Percentiles rank a stretch among this genome's conserved stretches.
These are phyloP conservation scores for Leucaena leucocephala DNA, from an alignment of 306 rosid genomes.

Conservation along the genomic window DNA sequence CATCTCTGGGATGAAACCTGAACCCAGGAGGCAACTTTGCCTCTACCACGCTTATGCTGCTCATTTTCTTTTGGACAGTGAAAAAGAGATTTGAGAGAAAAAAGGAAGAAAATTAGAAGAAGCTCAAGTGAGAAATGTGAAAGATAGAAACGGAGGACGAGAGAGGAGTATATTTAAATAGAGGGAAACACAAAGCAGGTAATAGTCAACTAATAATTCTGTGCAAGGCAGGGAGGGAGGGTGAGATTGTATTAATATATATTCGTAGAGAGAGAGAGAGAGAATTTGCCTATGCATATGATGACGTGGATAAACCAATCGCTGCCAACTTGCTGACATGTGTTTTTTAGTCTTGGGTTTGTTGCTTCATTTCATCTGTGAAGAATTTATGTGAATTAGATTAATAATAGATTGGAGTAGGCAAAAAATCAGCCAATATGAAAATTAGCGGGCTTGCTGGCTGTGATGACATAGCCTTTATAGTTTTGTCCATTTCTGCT, in stretches of 20 bases:
- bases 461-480: constrained; percentile 38
- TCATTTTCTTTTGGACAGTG: constrained; percentile 46
- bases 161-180: constrained; percentile 49
- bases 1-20: constrained; percentile 94
- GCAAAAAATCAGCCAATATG: constrained; percentile 42
- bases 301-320: constrained; percentile 55
- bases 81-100: background rate
- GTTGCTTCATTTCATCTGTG: constrained; percentile 18
- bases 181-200: constrained; percentile 35
- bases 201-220: constrained; percentile 60
- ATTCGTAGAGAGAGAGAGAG: background rate
- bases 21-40: constrained; percentile 88
- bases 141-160: constrained; percentile 28
- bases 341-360: constrained; percentile 22
- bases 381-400: constrained; percentile 29
- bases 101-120: constrained; percentile 7
- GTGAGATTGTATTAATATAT: constrained; percentile 11
- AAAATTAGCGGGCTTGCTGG: constrained; percentile 34
- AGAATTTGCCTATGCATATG: constrained; percentile 21
- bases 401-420: constrained; percentile 25
- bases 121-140: constrained; percentile 25
- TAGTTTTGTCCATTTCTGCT: constrained; percentile 42
- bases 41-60: constrained; percentile 86
- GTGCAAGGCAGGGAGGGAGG: constrained; percentile 22
- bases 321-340: constrained; percentile 49